Base-by-base conservation (phyloP, 176 grass and related monocot genomes). In the Chrysopogon serrulatus region DNA sequence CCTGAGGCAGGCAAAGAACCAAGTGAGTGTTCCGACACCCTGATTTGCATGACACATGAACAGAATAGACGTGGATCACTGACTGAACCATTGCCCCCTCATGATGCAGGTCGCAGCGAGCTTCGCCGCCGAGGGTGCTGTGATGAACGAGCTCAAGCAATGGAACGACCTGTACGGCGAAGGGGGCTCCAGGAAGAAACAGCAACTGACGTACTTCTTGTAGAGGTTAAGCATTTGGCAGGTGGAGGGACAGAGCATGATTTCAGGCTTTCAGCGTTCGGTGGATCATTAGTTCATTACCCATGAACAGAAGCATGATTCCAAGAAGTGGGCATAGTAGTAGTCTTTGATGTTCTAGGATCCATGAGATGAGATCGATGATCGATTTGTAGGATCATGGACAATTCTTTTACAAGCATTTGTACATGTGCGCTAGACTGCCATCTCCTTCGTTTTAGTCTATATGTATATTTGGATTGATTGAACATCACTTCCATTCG, bases 61-160 rank as follows among this genome's bases (percentile, higher is more conserved):
- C 6, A 62, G 4, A 72, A 27, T 16, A 2, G 3, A 10, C 71
- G 3, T 18, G 28, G 0, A 24, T 47, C 12, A 47, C 33, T 23
- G 5, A 45, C 27, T 37, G 11, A 61, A 59, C 26, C 14, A 5
- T 45, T 54, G 3, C 53, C 40, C 12, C 31, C 21, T 13, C 26
- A 19, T 10, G 26, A 85, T 83, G 68, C 86, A 99, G 96, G 91
- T 99, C 33, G 79, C 96, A 11, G 91, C 93, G 10, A 99, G 96
- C 91, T 99, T 99, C 86, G 91, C 90, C 0, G 16, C 83, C 0
- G 96, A 99, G 83, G 91, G 91, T 53, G 90, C 89, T 2, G 87
- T 92, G 13, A 99, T 99, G 93, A 94, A 81, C 59, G 96, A 99
- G 77, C 88, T 99, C 43, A 99, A 91, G 88, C 89, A 99, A 61